Base-by-base conservation (phyloP, 768 basidiomycete genomes). In the Pholiota molesta region DNA sequence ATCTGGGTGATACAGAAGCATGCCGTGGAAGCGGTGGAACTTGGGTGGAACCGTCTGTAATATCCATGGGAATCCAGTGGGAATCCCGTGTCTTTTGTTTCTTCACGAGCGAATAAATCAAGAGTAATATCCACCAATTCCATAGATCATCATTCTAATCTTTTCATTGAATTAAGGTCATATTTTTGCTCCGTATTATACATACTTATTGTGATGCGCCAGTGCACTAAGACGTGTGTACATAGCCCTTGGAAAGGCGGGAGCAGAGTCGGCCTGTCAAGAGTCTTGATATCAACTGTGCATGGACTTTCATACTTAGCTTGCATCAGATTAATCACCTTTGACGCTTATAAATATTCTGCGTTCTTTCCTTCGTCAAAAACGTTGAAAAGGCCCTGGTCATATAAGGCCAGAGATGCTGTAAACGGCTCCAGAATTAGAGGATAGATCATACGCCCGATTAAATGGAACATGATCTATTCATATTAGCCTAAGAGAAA, bases 351-450 rank as follows among this genome's bases (percentile, higher is more conserved):
- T 58, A 21, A 21, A 33, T 9, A 14, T n/a, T 17, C 19, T 14
- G 31, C 28, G 4, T 49, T 51, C 28, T n/a, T 33, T 21, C 47
- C 13, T 40, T 21, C 26, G 13, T n/a, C 5, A 11, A 56, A 56
- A 56, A 56, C 55, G 55, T 56, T 56, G 55, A 56, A 56, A 56
- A 40, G 40, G 55, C 14, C 23, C 47, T 26, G 47, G 47, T 44
- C 57, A 19, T 51, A 51, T 58, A 35, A 37, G 47, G 57, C 14
- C 29, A 58, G 21, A 33, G 39, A 51, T 52, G 57, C 57, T 44
- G 57, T 49, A 58, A 31, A n/a, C 16, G 57, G n/a, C 57, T 28
- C 17, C 45, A 58, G 23, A 51, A 35, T 58, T 49, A 58, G 57
- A 58, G 5, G 31, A 31, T 31, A 31, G 31, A 31, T 58, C 57